Evolutionary conservation across 2,329 filamentous ascomycete genomes (phyloP), one percentile per base, ranked within the genome.

Genomic region (Tolypocladium sp.): DNA sequence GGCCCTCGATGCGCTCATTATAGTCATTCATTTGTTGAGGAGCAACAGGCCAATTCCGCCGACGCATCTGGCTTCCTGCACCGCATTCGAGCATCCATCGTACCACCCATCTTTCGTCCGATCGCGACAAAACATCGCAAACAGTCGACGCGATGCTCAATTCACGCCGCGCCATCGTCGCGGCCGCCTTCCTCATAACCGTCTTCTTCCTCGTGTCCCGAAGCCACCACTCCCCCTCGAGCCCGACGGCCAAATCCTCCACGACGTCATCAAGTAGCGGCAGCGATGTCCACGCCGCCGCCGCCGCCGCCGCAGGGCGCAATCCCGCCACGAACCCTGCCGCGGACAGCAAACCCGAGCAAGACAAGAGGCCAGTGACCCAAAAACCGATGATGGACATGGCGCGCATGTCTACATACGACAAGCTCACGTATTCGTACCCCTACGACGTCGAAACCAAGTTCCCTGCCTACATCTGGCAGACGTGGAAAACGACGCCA

Each of bases 391-490:
- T 91, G 65, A 80, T 86, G 58, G 88, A 93, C 72, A 81, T 90
- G 70, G 85, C 86, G 60, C 83, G 81, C 69, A 86, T 90, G 76
- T 86, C 89, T 20, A 81, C 92, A 57, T 80, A 79, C 80, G 89
- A 83, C 77, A 96, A 94, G 76, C 84, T 99, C 59, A 88, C 87
- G 57, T 97, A 96, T 77, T 90, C 95, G 67, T 97, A 94, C 74
- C 91, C 92, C 25, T 99, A 97, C 79, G 90, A 96, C 69, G 81
- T 93, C 63, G 86, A 92, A 69, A 75, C 81, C 66, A 96, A 93
- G 73, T 97, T 97, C 73, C 94, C 94, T 3, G 92, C 92, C 59
- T 97, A 96, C 78, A 95, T 99, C 70, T 99, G 94, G 94, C 94
- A 99, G 80, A 99, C 94, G 17, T 99, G 94, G 94, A 97, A 95